These are phyloP conservation scores for Ganoderma multipileum DNA, from an alignment of 1,284 basidiomycete species.

Conservation along the genomic window DNA sequence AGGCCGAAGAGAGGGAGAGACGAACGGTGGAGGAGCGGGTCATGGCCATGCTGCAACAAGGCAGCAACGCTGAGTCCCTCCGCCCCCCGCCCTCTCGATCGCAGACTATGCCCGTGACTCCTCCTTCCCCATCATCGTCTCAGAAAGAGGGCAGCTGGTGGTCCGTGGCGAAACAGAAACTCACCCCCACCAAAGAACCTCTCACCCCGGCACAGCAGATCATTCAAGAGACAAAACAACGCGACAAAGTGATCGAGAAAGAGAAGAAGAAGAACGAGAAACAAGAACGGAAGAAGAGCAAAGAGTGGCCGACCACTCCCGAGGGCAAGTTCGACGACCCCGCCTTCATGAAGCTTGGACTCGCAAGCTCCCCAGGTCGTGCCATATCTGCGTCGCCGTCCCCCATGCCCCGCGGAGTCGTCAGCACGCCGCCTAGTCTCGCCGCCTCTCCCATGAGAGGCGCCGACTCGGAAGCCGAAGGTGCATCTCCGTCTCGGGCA, in stretches of 20 bases:
- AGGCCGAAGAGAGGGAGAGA: slow-evolving; percentile 67
- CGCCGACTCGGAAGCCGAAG: slow-evolving; percentile 42
- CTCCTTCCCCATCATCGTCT: slow-evolving; percentile 66
- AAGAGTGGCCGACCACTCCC: slow-evolving; percentile 59
- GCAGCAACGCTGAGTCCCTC: slow-evolving; percentile 42
- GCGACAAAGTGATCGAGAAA: slow-evolving; percentile 61
- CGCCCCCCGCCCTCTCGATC: slow-evolving; percentile 63
- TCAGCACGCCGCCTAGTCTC: slow-evolving; percentile 62
- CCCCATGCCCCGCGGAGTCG: slow-evolving; percentile 50
- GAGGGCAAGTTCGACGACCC: slow-evolving; percentile 62
- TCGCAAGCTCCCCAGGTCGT: slow-evolving; percentile 44
- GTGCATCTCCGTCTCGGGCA: slow-evolving; percentile 64
- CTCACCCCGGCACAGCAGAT: slow-evolving; percentile 84
- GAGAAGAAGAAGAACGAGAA: slow-evolving; percentile 54
- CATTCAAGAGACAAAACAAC: slow-evolving; percentile 71
- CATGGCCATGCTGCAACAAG: slow-evolving; percentile 64
- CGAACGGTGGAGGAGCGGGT: slow-evolving; percentile 70
- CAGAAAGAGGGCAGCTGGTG: slow-evolving; percentile 74
- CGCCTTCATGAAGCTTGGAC: slow-evolving; percentile 60
- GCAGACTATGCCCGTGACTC: slow-evolving; percentile 53
- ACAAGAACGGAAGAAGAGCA: slow-evolving; percentile 39
- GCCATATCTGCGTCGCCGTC: slow-evolving; percentile 61
- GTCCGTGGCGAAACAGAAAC: slow-evolving; percentile 68
- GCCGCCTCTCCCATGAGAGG: slow-evolving; percentile 62
- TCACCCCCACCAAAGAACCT: slow-evolving; percentile 80